Evolutionary conservation across 345 rosid genomes (phyloP), one percentile per base, ranked within the genome.

Genomic region (Populus deltoides): DNA sequence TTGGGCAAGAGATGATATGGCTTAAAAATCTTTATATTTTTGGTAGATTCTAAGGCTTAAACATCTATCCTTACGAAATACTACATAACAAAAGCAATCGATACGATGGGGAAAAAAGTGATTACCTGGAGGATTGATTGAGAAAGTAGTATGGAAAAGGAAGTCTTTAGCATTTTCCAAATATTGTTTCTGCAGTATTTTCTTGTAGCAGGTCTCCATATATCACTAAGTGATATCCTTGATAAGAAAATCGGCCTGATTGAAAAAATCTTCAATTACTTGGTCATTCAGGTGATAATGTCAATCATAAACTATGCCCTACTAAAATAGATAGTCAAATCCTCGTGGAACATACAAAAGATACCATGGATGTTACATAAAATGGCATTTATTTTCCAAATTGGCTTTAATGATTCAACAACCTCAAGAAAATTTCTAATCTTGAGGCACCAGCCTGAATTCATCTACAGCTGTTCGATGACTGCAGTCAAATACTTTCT

Each of bases 161-260:
- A 89, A 66, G 93, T 90, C 87, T 87, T 93, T 41, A 93, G 76
- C 81, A 83, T 89, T 85, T 90, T 89, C 99, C 99, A 93, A 39
- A 86, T 43, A 85, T 92, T 83, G 81, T 89, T 90, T 80, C 91
- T 89, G 66, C 90, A 86, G 74, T 75, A 85, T 86, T 87, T 87
- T 83, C 88, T 88, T 31, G 89, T 80, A 51, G 97, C 97, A 66
- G 99, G 98, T 85, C 83, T 93, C 99, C 99, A 95, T 82, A 92
- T 88, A 84, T 95, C 99, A 84, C 86, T 86, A 59, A 93, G 89
- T 77, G 98, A 90, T 86, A 95, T 92, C 89, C 98, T 93, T 81
- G 99, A 90, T 78, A 95, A 87, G 84, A 86, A 88, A 13, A 81
- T 92, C 15, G 97, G 93, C 90, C 98, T 93, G 91, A 82, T 74